phyloP scores from a whole-genome alignment of 2,329 filamentous ascomycete genomes.

The Alternaria tenuissima region DNA sequence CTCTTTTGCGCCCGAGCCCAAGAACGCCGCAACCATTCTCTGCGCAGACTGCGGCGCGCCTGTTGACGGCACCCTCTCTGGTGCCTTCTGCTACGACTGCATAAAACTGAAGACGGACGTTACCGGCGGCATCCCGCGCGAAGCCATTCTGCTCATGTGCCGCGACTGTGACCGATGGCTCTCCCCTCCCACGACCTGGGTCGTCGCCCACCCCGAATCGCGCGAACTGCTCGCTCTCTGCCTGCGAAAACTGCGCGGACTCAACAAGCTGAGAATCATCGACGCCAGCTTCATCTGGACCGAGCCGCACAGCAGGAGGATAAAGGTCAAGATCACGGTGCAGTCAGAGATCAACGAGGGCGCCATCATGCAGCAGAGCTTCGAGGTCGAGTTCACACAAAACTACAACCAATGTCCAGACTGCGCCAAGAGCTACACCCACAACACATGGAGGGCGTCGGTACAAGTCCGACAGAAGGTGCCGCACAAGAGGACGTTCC shows the following conservation, averaged over 20 bases:
- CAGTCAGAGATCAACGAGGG: constrained; percentile 74
- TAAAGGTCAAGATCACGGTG: constrained; percentile 95
- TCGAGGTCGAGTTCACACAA: constrained; percentile 93
- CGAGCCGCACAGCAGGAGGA: constrained; percentile 89
- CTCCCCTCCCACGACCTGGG: constrained; percentile 84
- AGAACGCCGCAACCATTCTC: constrained; percentile 74
- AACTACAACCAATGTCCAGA: constrained; percentile 94
- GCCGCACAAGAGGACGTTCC: constrained; percentile 86
- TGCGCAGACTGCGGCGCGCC: constrained; percentile 97
- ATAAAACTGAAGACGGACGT: constrained; percentile 95
- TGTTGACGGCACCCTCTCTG: constrained; percentile 86
- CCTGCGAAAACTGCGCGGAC: constrained; percentile 82
- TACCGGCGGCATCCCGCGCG: constrained; percentile 87
- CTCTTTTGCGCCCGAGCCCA: constrained; percentile 50
- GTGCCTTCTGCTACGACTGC: constrained; percentile 94
- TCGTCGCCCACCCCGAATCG: constrained; percentile 84
- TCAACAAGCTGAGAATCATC: constrained; percentile 91
- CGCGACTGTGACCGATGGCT: constrained; percentile 93
- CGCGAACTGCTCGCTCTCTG: constrained; percentile 92
- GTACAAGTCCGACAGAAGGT: constrained; percentile 98
- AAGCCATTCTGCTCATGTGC: constrained; percentile 90
- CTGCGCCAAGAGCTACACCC: constrained; percentile 87
- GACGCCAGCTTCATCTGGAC: constrained; percentile 99
- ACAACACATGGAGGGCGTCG: constrained; percentile 91
- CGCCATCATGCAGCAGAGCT: constrained; percentile 85